Evolutionary conservation across 1,284 basidiomycete genomes (phyloP), one percentile per base, ranked within the genome.

Genomic region (Cryptococcus jaspeensis): DNA sequence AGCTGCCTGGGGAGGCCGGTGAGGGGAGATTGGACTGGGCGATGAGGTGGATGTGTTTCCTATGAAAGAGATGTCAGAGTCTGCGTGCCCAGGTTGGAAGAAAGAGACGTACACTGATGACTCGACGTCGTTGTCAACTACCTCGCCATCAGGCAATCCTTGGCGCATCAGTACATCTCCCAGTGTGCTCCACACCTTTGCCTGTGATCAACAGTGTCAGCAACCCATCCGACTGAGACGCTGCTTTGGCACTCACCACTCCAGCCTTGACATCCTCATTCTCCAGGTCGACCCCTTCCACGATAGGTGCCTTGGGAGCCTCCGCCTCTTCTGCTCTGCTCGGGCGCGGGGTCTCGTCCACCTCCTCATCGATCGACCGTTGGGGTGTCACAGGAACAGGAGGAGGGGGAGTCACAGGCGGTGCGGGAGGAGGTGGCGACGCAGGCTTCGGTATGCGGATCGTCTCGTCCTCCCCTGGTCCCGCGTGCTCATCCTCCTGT

Each of bases 161-260:
- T 71, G 67, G 11, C 64, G 56, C 59, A 75, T 67, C 50, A 75
- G 28, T 32, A 32, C 60, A 12, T 71, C 66, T 1, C 59, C 49
- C 8, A 72, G 50, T 2, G 63, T 62, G 3, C 55, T 56, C 64
- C 67, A 67, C 16, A 77, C 64, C 50, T 69, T 70, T 15, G 56
- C 59, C 74, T 76, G 23, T n/a, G 11, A 22, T 15, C n/a, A 23
- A 45, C 37, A 53, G 51, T 50, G 9, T 38, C 20, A 20, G 43
- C 23, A 25, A 5, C 9, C 40, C 28, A n/a, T 38, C 35, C 12
- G 25, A 16, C 1, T 18, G 20, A n/a, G 7, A n/a, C 38, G 25
- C 43, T 32, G 28, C 23, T 35, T 16, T 25, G 41, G 43, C 0
- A 63, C 74, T 67, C 50, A 76, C 73, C 1, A 71, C 56, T 3